Percentiles rank a stretch among this genome's conserved stretches.
These are phyloP conservation scores for Macrophomina pseudophaseolina DNA, from an alignment of 2,329 filamentous ascomycete genomes.

Conservation along the genomic window DNA sequence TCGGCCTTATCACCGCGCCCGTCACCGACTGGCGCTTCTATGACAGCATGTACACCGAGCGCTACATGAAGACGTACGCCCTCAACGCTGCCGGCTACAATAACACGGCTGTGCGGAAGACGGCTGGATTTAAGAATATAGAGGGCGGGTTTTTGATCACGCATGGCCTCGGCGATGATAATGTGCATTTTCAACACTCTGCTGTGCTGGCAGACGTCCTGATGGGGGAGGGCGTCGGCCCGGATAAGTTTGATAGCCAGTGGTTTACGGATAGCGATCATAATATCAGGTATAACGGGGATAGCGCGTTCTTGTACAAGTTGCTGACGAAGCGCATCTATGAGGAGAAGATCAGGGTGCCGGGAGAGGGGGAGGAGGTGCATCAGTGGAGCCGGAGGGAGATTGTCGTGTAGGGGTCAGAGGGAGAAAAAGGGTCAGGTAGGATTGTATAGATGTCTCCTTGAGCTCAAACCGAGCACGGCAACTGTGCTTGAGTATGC, in stretches of 20 bases:
- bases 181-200: constrained; percentile 72
- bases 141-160: constrained; percentile 65
- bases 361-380: neutral
- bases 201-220: constrained; percentile 67
- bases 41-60: constrained; percentile 73
- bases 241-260: constrained; percentile 66
- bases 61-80: constrained; percentile 70
- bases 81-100: constrained; percentile 66
- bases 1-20: constrained; percentile 68
- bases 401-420: neutral
- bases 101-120: constrained; percentile 62
- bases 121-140: constrained; percentile 66
- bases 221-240: constrained; percentile 63
- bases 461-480: neutral
- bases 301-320: constrained; percentile 63
- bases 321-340: constrained; percentile 66
- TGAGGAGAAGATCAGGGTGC: constrained; percentile 62
- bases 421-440: neutral
- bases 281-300: constrained; percentile 63
- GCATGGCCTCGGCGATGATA: constrained; percentile 72
- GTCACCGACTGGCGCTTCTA: constrained; percentile 74
- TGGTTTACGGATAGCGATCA: constrained; percentile 67
- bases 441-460: neutral
- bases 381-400: constrained; percentile 19
- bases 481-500: no score